Evolutionary conservation across 805 yeast genomes (phyloP).

Genomic region (Barnettozyma populi): DNA sequence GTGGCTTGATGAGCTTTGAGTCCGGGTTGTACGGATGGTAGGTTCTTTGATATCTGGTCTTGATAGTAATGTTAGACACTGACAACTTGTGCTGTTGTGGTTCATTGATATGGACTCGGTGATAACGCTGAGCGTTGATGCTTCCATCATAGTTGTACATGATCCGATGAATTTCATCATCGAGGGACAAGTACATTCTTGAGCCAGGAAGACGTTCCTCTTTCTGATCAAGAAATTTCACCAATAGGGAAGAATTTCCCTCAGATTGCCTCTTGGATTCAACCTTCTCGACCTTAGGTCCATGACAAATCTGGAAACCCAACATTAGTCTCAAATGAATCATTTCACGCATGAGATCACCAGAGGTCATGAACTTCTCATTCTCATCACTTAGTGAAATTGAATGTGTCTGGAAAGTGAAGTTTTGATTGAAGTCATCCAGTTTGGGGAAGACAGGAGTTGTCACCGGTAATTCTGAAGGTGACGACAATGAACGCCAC

Average conservation of each 20-base stretch:
- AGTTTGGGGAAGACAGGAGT: conserved; percentile 72
- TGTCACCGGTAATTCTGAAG: conserved; percentile 86
- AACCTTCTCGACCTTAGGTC: conserved; percentile 56
- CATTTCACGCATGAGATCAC: conserved; percentile 78
- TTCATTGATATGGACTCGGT: conserved; percentile 32
- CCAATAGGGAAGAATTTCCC: conserved; percentile 49
- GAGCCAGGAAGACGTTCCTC: conserved; percentile 44
- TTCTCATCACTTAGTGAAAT: conserved; percentile 59
- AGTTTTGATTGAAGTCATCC: conserved; percentile 64
- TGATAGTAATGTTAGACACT: conserved; percentile 51
- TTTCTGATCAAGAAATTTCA: conserved; percentile 47
- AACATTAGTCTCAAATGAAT: conserved; percentile 72
- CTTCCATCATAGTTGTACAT: conserved; percentile 66
- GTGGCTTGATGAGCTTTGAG: conserved; percentile 46
- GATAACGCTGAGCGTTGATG: conserved; percentile 74
- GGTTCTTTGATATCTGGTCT: conserved; percentile 71
- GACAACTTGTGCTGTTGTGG: conserved; percentile 21
- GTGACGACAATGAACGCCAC: conserved; percentile 91
- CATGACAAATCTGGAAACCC: conserved; percentile 89
- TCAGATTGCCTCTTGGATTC: conserved; percentile 56
- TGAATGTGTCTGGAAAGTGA: conserved; percentile 78
- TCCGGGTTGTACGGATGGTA: conserved; percentile 56
- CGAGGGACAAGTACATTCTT: conserved; percentile 68
- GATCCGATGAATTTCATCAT: conserved; percentile 82
- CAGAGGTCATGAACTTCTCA: conserved; percentile 44